phyloP scores from a whole-genome alignment of 2,329 filamentous ascomycete genomes.

The Epichloe sylvatica region DNA sequence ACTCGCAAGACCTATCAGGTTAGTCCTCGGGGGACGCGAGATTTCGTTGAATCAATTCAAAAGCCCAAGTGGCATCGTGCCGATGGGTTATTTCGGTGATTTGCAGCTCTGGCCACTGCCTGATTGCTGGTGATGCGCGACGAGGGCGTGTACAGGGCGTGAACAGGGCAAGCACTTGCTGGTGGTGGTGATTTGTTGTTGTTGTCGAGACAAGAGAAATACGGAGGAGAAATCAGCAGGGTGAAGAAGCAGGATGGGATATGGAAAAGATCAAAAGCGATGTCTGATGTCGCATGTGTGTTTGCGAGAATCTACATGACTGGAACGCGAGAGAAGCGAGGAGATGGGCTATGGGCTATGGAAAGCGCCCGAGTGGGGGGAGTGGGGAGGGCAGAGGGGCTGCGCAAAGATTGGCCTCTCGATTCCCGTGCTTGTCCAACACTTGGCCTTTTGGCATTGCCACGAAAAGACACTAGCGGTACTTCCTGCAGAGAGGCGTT shows the following conservation, averaged over 20 bases:
- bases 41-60: slow-evolving; percentile 1
- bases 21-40: slow-evolving; percentile 1
- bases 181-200: not conserved
- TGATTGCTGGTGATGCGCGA: not conserved
- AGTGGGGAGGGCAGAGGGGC: not conserved
- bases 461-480: no score
- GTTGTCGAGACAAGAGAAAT: not conserved
- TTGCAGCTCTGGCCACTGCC: not conserved
- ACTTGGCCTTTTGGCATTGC: no score
- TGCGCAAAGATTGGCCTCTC: not conserved
- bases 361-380: not conserved
- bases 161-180: not conserved
- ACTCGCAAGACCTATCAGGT: not conserved
- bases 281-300: not conserved
- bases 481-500: no score
- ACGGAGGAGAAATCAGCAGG: not conserved
- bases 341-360: not conserved
- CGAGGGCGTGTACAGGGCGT: not conserved
- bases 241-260: not conserved
- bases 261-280: not conserved
- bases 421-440: not conserved
- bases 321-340: not conserved
- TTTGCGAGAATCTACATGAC: not conserved
- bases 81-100: not conserved
- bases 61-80: slow-evolving; percentile 5